Evolutionary conservation across 768 basidiomycete genomes (phyloP).

Genomic region (Amanita fuliginea): DNA sequence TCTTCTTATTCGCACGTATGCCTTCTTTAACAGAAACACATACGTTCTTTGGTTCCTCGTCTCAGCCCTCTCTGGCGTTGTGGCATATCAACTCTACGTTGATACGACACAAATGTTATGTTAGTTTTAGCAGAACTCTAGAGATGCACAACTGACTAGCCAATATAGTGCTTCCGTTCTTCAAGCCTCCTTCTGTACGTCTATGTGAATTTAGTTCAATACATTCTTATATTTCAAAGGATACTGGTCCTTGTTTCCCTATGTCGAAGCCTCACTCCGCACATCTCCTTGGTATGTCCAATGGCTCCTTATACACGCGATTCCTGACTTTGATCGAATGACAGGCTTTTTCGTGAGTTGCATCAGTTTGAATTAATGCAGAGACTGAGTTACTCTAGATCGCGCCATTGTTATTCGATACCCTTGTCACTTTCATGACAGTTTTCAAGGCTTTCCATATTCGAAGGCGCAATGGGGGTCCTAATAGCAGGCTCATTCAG

Average conservation of each 20-base stretch:
- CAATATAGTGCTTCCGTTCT: constrained; percentile 48
- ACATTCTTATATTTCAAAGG: constrained; percentile 15
- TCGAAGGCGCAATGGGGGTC: constrained; percentile 61
- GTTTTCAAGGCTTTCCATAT: constrained; percentile 72
- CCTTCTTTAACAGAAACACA: constrained; percentile 73
- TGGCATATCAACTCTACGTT: constrained; percentile 76
- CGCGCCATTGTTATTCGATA: constrained; percentile 73
- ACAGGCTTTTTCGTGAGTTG: constrained; percentile 48
- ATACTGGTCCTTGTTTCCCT: constrained; percentile 64
- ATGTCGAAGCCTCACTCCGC: constrained; percentile 77
- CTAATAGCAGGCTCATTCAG: constrained; percentile 71
- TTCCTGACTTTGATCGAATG: constrained; percentile 7
- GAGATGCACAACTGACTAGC: constrained; percentile 6
- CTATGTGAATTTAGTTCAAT: constrained; percentile 2
- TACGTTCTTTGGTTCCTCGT: constrained; percentile 56
- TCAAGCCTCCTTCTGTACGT: constrained; percentile 50
- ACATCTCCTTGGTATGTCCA: constrained; percentile 56
- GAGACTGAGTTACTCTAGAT: constrained; percentile 33
- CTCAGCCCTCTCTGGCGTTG: constrained; percentile 57
- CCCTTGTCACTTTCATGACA: constrained; percentile 72
- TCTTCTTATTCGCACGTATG: constrained; percentile 75
- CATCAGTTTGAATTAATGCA: constrained; percentile 1
- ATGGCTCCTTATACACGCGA: background rate
- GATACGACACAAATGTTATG: constrained; percentile 70
- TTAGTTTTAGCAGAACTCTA: constrained; percentile 20